Conservation (phyloP, 306 rosid species). For the Quercus rubra region DNA sequence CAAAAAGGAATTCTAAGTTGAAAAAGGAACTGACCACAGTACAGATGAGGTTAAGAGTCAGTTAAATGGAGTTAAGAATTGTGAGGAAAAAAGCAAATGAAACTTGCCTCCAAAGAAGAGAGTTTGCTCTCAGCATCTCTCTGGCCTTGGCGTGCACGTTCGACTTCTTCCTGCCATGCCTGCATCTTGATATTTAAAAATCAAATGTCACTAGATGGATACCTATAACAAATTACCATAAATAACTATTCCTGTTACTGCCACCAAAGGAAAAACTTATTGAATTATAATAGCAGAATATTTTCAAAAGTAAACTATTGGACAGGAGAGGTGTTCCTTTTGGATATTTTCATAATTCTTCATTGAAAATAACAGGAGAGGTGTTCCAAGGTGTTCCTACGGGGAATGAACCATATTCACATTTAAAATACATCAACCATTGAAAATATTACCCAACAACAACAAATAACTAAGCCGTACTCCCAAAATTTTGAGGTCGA, state of each 20-base stretch:
- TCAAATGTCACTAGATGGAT: slow-evolving; percentile 1
- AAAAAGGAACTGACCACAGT: not conserved
- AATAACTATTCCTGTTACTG: slow-evolving; percentile 3
- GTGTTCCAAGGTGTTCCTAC: not conserved
- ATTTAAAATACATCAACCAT: not conserved
- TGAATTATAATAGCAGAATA: not conserved
- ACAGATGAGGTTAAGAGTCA: not conserved
- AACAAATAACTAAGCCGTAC: too few species aligned
- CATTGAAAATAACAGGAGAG: not conserved
- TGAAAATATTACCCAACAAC: not conserved
- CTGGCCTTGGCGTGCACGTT: slow-evolving; percentile 92
- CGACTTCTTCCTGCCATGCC: slow-evolving; percentile 98
- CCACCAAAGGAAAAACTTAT: not conserved
- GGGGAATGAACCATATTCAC: not conserved
- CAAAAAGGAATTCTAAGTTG: not conserved
- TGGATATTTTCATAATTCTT: too few species aligned
- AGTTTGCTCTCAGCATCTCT: slow-evolving; percentile 95
- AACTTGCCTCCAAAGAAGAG: slow-evolving; percentile 75
- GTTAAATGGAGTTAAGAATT: not conserved
- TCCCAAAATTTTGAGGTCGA: too few species aligned
- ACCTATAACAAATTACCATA: slow-evolving; percentile 16
- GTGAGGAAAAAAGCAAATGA: slow-evolving; percentile 11
- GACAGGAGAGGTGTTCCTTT: not conserved
- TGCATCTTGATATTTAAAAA: slow-evolving; percentile 51
- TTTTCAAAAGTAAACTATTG: not conserved